Conservation (phyloP, 352 stramenopile genomes). For the Pythium oligandrum region DNA sequence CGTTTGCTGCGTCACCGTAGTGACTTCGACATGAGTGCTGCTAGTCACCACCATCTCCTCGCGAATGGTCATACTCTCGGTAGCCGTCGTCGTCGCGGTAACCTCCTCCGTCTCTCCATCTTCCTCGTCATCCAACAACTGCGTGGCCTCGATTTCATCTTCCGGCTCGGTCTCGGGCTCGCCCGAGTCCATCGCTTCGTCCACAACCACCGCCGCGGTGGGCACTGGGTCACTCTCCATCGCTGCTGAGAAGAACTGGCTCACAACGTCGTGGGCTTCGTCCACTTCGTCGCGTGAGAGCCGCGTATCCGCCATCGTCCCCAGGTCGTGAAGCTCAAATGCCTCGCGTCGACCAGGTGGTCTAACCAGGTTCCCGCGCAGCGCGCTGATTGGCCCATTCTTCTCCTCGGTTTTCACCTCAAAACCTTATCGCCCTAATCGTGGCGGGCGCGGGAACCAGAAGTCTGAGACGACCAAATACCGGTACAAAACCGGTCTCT, state of each 20-base stretch:
- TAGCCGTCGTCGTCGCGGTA: background rate
- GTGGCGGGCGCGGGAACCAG: no score
- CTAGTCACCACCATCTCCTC: no score
- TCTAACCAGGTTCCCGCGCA: constrained; percentile 5
- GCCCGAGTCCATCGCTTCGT: constrained; percentile 4
- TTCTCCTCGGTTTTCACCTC: background rate
- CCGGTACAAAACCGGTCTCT: no score
- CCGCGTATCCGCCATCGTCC: constrained; percentile 2
- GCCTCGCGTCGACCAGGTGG: background rate
- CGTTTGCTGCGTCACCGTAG: constrained; percentile 2
- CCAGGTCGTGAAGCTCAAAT: constrained; percentile 1
- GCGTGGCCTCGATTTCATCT: constrained; percentile 30
- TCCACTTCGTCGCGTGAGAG: background rate
- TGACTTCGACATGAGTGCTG: background rate
- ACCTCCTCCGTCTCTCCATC: background rate
- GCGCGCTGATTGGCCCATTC: constrained; percentile 8
- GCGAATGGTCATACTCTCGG: constrained; percentile 1
- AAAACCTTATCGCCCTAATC: constrained; percentile 7
- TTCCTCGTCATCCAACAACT: constrained; percentile 30
- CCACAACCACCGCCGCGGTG: background rate
- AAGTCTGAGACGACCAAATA: no score
- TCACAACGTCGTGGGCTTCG: constrained; percentile 2
- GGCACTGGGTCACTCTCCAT: constrained; percentile 1
- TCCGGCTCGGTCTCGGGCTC: no score
- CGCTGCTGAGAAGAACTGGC: constrained; percentile 3